Evolutionary conservation across 2,329 filamentous ascomycete species (phyloP).

Genomic region (Xylariaceae sp.): DNA sequence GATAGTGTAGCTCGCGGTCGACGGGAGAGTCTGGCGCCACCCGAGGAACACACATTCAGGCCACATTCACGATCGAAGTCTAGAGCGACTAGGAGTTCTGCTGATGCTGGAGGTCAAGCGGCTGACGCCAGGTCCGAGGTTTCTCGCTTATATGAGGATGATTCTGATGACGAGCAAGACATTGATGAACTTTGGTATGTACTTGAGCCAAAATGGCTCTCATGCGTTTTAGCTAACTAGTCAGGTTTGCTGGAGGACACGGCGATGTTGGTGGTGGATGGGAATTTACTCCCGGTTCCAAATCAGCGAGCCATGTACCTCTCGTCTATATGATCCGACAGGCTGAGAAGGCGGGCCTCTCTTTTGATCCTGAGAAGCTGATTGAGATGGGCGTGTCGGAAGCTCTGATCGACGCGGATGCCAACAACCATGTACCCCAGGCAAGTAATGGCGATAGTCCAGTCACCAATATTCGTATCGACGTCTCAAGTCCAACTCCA

Average conservation of each 20-base stretch:
- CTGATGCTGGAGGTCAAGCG: constrained; percentile 18
- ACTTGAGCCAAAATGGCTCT: neutral
- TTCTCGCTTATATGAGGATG: constrained; percentile 46
- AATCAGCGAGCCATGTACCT: constrained; percentile 71
- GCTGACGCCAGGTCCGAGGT: constrained; percentile 41
- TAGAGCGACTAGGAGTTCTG: constrained; percentile 33
- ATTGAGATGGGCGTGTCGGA: constrained; percentile 68
- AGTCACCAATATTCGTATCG: constrained; percentile 45
- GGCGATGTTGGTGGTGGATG: constrained; percentile 81
- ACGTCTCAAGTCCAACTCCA: constrained; percentile 37
- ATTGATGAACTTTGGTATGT: constrained; percentile 74
- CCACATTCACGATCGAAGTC: constrained; percentile 44
- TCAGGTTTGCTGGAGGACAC: constrained; percentile 73
- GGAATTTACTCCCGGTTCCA: constrained; percentile 61
- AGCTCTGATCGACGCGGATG: constrained; percentile 43
- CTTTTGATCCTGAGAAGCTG: constrained; percentile 73
- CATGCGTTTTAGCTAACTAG: constrained; percentile 11
- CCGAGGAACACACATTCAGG: constrained; percentile 38
- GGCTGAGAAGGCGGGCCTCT: constrained; percentile 68
- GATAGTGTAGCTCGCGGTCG: constrained; percentile 26
- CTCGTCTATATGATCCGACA: constrained; percentile 74
- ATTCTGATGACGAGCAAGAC: constrained; percentile 65
- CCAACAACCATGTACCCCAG: neutral
- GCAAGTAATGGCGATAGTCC: constrained; percentile 9
- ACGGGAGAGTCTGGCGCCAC: constrained; percentile 26